Conservation (phyloP, 345 rosid species). For the Trapa bicornis region DNA sequence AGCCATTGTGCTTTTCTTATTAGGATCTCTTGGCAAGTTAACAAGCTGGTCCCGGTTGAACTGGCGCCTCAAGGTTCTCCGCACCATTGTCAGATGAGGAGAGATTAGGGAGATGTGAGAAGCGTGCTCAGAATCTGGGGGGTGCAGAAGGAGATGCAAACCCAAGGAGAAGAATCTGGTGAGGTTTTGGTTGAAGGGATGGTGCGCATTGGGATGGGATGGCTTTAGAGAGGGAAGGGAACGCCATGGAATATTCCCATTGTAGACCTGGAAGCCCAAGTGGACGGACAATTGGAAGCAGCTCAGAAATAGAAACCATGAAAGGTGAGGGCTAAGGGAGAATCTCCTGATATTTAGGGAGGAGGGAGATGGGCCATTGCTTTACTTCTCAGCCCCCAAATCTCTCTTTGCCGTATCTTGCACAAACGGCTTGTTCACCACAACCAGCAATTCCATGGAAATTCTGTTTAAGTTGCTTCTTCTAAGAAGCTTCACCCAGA, state of each 20-base stretch:
- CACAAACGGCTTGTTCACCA: background rate
- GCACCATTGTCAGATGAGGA: conserved; percentile 11
- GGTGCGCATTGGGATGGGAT: background rate
- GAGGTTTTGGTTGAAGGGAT: background rate
- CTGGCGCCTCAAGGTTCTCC: background rate
- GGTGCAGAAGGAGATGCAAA: background rate
- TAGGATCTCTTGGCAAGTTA: background rate
- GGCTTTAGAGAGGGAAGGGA: conserved; percentile 4
- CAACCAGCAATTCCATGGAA: background rate
- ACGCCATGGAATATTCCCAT: background rate
- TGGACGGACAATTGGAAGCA: background rate
- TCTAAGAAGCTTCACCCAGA: background rate
- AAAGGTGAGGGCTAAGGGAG: background rate
- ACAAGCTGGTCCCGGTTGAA: background rate
- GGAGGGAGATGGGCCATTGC: background rate
- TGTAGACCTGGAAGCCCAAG: background rate
- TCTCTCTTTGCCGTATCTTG: background rate
- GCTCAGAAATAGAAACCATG: background rate
- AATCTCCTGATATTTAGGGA: conserved; percentile 1
- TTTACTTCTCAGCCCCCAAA: background rate
- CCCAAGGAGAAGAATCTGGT: background rate
- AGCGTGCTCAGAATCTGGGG: background rate
- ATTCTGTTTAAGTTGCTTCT: background rate
- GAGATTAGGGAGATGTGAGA: background rate
- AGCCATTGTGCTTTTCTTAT: conserved; percentile 9